Conservation (phyloP, 345 rosid genomes). For the Brassica napus region DNA sequence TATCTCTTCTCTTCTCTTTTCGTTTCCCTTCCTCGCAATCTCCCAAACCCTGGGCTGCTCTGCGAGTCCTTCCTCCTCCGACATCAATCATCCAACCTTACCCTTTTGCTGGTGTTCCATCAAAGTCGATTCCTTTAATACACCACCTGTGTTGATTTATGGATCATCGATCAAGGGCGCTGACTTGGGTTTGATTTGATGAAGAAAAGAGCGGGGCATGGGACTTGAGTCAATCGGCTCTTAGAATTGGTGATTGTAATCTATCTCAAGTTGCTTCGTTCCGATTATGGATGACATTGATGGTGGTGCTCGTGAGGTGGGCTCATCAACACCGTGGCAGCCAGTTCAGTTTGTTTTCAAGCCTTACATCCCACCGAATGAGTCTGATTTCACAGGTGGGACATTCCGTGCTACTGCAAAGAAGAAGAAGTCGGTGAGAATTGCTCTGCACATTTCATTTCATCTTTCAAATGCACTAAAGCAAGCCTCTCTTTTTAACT, state of each 20-base stretch:
- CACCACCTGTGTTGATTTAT: constrained; percentile 26
- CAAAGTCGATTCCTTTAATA: constrained; percentile 2
- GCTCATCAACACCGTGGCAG: constrained; percentile 54
- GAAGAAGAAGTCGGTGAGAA: constrained; percentile 60
- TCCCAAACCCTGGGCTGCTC: constrained; percentile 3
- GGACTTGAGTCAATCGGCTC: constrained; percentile 77
- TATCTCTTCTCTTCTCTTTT: background rate
- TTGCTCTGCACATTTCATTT: constrained; percentile 2
- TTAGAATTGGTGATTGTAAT: constrained; percentile 38
- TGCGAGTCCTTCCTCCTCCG: constrained; percentile 12
- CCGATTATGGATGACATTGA: constrained; percentile 61
- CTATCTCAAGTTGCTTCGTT: constrained; percentile 36
- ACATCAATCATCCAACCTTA: constrained; percentile 3
- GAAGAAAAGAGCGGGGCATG: constrained; percentile 49
- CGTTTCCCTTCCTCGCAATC: constrained; percentile 5
- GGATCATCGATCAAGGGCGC: constrained; percentile 53
- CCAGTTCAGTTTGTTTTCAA: constrained; percentile 71
- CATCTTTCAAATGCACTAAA: background rate
- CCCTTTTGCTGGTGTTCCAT: background rate
- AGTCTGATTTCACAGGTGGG: constrained; percentile 40
- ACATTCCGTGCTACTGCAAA: constrained; percentile 63
- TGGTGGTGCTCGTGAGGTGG: constrained; percentile 37
- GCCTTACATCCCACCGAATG: constrained; percentile 58
- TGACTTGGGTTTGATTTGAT: constrained; percentile 49
- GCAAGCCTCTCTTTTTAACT: no score